Evolutionary conservation across 495 filamentous ascomycete species (phyloP).

Genomic region (Lasiosphaeriaceae sp.): DNA sequence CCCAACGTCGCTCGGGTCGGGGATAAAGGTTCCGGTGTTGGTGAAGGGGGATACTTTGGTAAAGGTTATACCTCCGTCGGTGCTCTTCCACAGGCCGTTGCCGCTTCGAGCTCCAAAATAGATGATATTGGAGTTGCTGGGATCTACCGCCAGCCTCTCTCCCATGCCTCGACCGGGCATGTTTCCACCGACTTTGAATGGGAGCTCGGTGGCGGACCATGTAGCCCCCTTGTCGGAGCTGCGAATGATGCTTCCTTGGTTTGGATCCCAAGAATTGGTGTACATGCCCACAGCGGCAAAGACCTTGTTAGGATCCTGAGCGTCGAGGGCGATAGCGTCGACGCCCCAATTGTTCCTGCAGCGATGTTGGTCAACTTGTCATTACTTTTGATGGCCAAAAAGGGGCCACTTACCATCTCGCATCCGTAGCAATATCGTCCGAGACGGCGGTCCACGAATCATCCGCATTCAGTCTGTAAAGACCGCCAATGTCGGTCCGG

Average conservation of each 20-base stretch:
- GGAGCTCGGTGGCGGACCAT: constrained; percentile 41
- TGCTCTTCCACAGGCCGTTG: constrained; percentile 61
- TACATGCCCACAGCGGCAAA: constrained; percentile 58
- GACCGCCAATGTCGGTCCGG: constrained; percentile 60
- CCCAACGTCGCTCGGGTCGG: constrained; percentile 39
- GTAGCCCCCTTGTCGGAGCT: constrained; percentile 49
- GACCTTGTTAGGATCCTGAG: constrained; percentile 49
- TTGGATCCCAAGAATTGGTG: constrained; percentile 57
- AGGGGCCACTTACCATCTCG: constrained; percentile 37
- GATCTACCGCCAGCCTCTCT: constrained; percentile 59
- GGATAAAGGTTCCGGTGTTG: constrained; percentile 45
- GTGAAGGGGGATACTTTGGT: constrained; percentile 56
- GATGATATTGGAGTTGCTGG: constrained; percentile 50
- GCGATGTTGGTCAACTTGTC: constrained; percentile 12
- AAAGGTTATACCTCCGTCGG: constrained; percentile 53
- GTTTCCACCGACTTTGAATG: constrained; percentile 61
- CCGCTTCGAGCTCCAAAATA: constrained; percentile 59
- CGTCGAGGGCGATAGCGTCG: constrained; percentile 57
- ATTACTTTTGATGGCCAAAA: neutral
- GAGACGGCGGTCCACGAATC: constrained; percentile 57
- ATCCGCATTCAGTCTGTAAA: constrained; percentile 51
- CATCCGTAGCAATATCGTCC: constrained; percentile 47
- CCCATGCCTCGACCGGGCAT: constrained; percentile 65
- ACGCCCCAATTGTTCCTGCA: constrained; percentile 50
- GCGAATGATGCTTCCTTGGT: constrained; percentile 48